Evolutionary conservation across 352 stramenopile genomes (phyloP).

Genomic region (Detonula confervacea): DNA sequence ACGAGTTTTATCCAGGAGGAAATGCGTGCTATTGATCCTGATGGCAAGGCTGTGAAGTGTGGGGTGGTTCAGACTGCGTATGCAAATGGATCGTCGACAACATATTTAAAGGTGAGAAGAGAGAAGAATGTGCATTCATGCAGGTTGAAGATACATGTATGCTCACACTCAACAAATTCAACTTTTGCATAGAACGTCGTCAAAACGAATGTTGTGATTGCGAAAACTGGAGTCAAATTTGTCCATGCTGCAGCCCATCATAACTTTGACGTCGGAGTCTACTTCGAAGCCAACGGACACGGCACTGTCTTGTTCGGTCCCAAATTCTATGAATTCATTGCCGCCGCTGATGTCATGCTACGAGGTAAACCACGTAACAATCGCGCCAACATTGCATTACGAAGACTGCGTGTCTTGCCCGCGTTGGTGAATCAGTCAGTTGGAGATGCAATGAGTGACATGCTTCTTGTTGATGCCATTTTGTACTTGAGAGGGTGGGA

Average conservation of each 20-base stretch:
- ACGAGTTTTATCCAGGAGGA: constrained; percentile 93
- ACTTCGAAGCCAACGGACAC: constrained; percentile 99
- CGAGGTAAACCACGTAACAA: constrained; percentile 41
- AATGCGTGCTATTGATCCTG: constrained; percentile 73
- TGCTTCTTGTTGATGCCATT: constrained; percentile 95
- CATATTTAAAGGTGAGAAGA: constrained; percentile 87
- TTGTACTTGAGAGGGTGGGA: constrained; percentile 89
- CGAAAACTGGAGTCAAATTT: constrained; percentile 98
- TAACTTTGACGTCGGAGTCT: constrained; percentile 97
- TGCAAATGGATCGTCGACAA: constrained; percentile 95
- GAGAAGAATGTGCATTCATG: no score
- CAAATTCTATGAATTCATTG: constrained; percentile 87
- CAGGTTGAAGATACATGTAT: background rate
- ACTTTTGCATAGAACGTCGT: constrained; percentile 43
- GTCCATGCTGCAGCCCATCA: constrained; percentile 92
- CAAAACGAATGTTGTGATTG: constrained; percentile 86
- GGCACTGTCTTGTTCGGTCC: constrained; percentile 97
- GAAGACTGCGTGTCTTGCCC: constrained; percentile 88
- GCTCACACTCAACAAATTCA: constrained; percentile 1
- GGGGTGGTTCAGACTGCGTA: constrained; percentile 99
- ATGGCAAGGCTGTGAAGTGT: constrained; percentile 87
- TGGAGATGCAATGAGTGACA: constrained; percentile 96
- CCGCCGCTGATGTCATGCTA: constrained; percentile 34
- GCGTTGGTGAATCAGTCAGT: constrained; percentile 96
- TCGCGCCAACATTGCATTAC: constrained; percentile 75